phyloP scores from a whole-genome alignment of 352 stramenopile species.

The Phytopythium delawarense region DNA sequence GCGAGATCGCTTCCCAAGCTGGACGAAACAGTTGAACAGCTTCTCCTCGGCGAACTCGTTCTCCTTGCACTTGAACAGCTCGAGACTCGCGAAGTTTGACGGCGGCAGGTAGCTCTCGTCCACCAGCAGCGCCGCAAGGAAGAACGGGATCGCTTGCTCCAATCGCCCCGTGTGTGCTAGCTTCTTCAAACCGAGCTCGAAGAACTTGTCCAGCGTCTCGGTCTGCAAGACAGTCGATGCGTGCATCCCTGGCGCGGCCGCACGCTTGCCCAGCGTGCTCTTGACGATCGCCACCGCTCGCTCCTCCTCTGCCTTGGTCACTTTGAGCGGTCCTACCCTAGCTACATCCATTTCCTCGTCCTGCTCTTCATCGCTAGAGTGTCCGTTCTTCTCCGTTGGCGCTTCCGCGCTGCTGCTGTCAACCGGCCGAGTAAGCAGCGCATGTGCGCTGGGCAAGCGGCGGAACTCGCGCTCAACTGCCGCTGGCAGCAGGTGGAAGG shows the following conservation, averaged over 20 bases:
- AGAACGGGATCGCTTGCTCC: constrained; percentile 36
- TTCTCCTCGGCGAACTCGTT: constrained; percentile 50
- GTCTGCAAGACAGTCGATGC: constrained; percentile 17
- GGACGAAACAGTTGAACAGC: constrained; percentile 35
- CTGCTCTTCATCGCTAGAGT: constrained; percentile 8
- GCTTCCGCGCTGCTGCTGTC: not conserved
- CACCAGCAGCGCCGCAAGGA: constrained; percentile 45
- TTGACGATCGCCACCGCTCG: constrained; percentile 35
- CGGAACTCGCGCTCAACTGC: constrained; percentile 22
- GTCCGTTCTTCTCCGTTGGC: not conserved
- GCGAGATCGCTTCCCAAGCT: constrained; percentile 38
- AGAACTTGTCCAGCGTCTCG: constrained; percentile 57
- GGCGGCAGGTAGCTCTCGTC: constrained; percentile 45
- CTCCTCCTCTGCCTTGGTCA: constrained; percentile 28
- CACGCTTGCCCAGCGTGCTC: constrained; percentile 36
- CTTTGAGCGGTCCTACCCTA: not conserved
- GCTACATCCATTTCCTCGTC: constrained; percentile 13
- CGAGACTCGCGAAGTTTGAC: constrained; percentile 48
- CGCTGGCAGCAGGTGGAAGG: constrained; percentile 32
- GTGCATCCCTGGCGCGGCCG: not conserved
- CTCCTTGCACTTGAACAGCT: constrained; percentile 60
- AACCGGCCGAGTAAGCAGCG: not conserved
- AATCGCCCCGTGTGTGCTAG: constrained; percentile 26
- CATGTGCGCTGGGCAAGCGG: constrained; percentile 7
- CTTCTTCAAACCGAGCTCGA: constrained; percentile 43